Evolutionary conservation across 345 rosid species (phyloP), one percentile per base, ranked within the genome.

Genomic region (Camelina laxa): DNA sequence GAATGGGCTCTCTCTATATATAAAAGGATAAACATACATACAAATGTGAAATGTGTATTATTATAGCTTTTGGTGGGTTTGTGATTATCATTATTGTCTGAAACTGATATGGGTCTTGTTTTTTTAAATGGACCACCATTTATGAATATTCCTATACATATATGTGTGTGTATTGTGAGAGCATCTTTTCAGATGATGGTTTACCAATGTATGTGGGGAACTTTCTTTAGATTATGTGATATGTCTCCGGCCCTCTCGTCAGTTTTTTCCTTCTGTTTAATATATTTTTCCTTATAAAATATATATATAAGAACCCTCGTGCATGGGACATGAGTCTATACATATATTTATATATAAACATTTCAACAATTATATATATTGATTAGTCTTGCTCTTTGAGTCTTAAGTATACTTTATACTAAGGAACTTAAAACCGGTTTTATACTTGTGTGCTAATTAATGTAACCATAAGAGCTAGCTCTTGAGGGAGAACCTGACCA

Each of bases 71-170:
- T 69, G 80, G 80, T 69, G 69, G 80, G 70, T 76, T 35, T 62
- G 53, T 45, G 60, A 69, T 69, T 69, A 70, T 76, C 75, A 76
- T 76, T 76, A 56, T 63, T 76, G 75, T 70, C 80, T 76, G 75
- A 55, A 76, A 69, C 80, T 69, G 71, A 76, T 62, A 76, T 76
- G 75, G 80, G 80, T 76, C 70, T 69, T 76, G 75, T 69, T 68
- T 69, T 76, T 62, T 45, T 55, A 53, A 22, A 54, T 62, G 80
- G 80, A 76, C 80, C 80, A 76, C 80, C 60, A 69, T 76, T 60
- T 76, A 69, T 69, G 70, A 76, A 69, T 54, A 69, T 76, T 76
- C 80, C 35, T 69, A 17, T 69, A 64, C 36, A 44, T 65, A 61
- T 19, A 9, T 57, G 2, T 55, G 12, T 49, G 36, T 33, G 3